Evolutionary conservation across 768 basidiomycete genomes (phyloP).

Genomic region (Guyanaporus albipodus): DNA sequence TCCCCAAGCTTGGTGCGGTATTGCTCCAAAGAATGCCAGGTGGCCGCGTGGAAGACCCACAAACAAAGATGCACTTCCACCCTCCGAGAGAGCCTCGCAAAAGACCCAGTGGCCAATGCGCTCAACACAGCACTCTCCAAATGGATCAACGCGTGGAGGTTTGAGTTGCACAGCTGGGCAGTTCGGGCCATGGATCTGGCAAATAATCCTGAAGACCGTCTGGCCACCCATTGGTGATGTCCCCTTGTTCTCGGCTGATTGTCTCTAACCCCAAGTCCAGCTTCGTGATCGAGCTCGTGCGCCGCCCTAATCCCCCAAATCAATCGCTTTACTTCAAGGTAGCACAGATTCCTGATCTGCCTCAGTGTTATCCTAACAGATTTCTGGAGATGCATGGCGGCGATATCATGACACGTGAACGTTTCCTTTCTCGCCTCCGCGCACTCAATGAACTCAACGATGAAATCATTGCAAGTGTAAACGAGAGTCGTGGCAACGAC

Average conservation of each 20-base stretch:
- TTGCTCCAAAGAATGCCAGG: slow-evolving; percentile 29
- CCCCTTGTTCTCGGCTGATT: background rate
- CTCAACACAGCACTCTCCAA: slow-evolving; percentile 23
- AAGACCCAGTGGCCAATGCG: slow-evolving; percentile 10
- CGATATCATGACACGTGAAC: slow-evolving; percentile 19
- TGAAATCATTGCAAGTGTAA: slow-evolving; percentile 18
- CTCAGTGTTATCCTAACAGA: background rate
- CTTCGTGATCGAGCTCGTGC: slow-evolving; percentile 21
- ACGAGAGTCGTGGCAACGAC: slow-evolving; percentile 21
- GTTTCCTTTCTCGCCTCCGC: slow-evolving; percentile 15
- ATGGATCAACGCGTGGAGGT: slow-evolving; percentile 27
- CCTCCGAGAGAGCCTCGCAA: slow-evolving; percentile 12
- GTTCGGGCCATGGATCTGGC: slow-evolving; percentile 26
- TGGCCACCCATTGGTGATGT: slow-evolving; percentile 25
- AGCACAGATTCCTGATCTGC: background rate
- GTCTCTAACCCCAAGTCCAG: slow-evolving; percentile 6
- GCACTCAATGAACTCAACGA: slow-evolving; percentile 10
- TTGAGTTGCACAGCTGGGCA: slow-evolving; percentile 14
- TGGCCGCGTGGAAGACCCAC: slow-evolving; percentile 29
- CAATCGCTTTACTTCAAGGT: slow-evolving; percentile 22
- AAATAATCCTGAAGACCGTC: slow-evolving; percentile 22
- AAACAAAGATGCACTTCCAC: slow-evolving; percentile 16
- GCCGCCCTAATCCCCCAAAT: slow-evolving; percentile 15
- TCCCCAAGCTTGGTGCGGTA: slow-evolving; percentile 26
- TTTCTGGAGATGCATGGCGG: slow-evolving; percentile 24